These are phyloP conservation scores for Hypoxylon fuscum DNA, from an alignment of 495 filamentous ascomycete genomes.

Conservation along the genomic window DNA sequence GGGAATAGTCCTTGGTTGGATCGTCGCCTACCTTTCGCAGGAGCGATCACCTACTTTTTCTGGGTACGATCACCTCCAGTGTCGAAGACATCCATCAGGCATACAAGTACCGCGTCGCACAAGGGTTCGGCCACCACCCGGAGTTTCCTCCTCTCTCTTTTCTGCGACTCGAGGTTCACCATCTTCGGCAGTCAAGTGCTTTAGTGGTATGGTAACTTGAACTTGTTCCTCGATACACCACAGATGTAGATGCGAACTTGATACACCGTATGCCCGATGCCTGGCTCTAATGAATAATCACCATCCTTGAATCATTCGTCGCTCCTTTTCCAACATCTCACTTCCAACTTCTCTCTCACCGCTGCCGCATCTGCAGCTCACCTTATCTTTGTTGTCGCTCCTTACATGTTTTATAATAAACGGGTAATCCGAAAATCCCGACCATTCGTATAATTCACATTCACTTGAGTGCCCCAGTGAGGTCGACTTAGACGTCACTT, in stretches of 20 bases:
- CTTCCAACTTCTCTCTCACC: constrained; percentile 15
- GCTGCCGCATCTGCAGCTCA: constrained; percentile 21
- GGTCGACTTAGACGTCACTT: constrained; percentile 39
- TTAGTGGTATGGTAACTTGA: too few relatives aligned
- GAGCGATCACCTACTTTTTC: constrained; percentile 39
- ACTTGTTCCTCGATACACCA: constrained; percentile 31
- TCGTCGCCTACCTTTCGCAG: constrained; percentile 26
- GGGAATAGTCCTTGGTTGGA: constrained; percentile 18
- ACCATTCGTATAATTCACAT: too few relatives aligned
- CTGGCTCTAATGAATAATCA: constrained; percentile 43
- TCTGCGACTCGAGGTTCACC: constrained; percentile 33
- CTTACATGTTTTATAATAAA: constrained; percentile 27
- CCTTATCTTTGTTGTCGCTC: constrained; percentile 15
- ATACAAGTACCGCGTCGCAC: constrained; percentile 43
- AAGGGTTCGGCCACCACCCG: constrained; percentile 31
- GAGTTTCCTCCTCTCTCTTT: constrained; percentile 31
- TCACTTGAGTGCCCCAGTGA: constrained; percentile 27
- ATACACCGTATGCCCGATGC: constrained; percentile 26
- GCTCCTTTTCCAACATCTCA: constrained; percentile 28
- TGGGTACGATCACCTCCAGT: constrained; percentile 34
- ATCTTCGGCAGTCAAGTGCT: constrained; percentile 40
- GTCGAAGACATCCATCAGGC: constrained; percentile 37
- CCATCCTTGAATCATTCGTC: constrained; percentile 21
- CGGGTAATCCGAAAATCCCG: constrained; percentile 10
- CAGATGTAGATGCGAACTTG: constrained; percentile 33